Base-by-base conservation (phyloP, 345 rosid species). In the Conringia planisiliqua region DNA sequence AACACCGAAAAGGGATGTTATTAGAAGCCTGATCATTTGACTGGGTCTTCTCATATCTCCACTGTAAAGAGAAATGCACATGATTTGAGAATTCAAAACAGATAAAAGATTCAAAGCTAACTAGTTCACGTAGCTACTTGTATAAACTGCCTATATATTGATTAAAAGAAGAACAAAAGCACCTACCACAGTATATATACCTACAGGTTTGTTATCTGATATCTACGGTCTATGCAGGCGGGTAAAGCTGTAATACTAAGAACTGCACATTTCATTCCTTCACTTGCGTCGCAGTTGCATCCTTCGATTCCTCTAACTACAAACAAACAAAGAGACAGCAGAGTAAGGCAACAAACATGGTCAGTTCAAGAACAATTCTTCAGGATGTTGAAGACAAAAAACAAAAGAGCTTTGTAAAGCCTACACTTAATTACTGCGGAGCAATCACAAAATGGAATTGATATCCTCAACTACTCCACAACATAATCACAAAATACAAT, bases 11-110 rank as follows among this genome's bases (percentile, higher is more conserved):
- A 95, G 78, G 36, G 92, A 81, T 43, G 89, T 83, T 71, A 89
- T 27, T 33, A 92, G 82, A 82, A 92, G 90, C 85, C 81, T 86
- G 98, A 86, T 90, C 60, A 72, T 86, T 66, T 88, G 93, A 4
- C 79, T 79, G 0, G 96, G 88, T 83, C 85, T 87, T 79, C 92
- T 85, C 75, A 85, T 70, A 48, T 43, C 73, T 68, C 83, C 79
- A 48, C 91, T 82, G 85, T 79, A 79, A 65, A 63, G 54, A 55
- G 14, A 66, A 50, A 38, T 38, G 46, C 14, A 38, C 11, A 59
- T 27, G 26, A 20, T 30, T 32, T 26, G 29, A 27, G 51, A 62
- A 40, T 5, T 6, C 2, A 26, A 47, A 18, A 32, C 0, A 12
- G 3, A 12, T 9, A 22, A 58, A 0, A 1, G 6, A 6, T 22